Conservation (phyloP, 2,329 filamentous ascomycete species). For the Tympanopsis confertula region DNA sequence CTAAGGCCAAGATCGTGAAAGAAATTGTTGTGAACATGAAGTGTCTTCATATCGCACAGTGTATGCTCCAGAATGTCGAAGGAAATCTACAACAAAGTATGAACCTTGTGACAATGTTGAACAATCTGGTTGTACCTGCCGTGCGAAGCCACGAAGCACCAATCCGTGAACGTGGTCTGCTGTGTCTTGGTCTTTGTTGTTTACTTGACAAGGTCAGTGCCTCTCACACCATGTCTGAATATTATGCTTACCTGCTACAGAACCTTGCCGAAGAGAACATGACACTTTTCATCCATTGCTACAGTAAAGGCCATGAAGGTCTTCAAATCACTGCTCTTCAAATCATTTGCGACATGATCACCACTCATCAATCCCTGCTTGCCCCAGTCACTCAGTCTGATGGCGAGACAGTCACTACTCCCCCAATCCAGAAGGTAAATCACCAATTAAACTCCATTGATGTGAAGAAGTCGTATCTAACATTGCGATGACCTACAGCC, state of each 20-base stretch:
- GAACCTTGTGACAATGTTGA: conserved; percentile 92
- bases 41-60: conserved; percentile 92
- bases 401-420: conserved; percentile 75
- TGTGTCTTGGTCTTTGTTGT: conserved; percentile 83
- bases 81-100: conserved; percentile 80
- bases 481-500: too few species aligned
- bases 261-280: conserved; percentile 83
- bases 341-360: conserved; percentile 85
- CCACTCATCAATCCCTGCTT: conserved; percentile 74
- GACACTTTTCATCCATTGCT: conserved; percentile 88
- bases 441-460: too few species aligned
- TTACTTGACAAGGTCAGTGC: conserved; percentile 62
- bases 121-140: conserved; percentile 90
- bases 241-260: neutral
- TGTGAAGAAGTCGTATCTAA: too few species aligned
- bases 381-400: conserved; percentile 56
- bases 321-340: conserved; percentile 84
- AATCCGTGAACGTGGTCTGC: conserved; percentile 77
- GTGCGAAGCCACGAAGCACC: conserved; percentile 87
- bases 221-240: neutral
- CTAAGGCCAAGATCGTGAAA: conserved; percentile 64
- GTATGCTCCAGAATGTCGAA: conserved; percentile 88
- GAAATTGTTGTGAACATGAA: conserved; percentile 98
- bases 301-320: conserved; percentile 79
- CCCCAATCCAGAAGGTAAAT: conserved; percentile 61